Percentiles rank a stretch among this genome's conserved stretches.
phyloP scores from a whole-genome alignment of 2,329 filamentous ascomycete genomes.

The Alternaria sp. region DNA sequence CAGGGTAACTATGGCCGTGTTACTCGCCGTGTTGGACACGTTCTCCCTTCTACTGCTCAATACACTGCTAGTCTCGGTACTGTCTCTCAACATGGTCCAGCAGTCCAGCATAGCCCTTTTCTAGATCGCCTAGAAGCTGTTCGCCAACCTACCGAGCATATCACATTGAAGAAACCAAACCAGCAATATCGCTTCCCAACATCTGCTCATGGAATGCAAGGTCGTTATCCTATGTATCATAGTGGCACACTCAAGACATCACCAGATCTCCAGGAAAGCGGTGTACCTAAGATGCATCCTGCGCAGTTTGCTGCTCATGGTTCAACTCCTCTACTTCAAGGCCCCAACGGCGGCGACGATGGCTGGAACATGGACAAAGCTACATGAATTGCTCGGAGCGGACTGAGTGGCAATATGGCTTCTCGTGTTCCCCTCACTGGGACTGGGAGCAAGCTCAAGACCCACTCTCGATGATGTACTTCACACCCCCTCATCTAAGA shows the following conservation, averaged over 20 bases:
- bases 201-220: not conserved
- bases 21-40: not conserved
- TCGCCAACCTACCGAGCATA: not conserved
- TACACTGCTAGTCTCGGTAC: not conserved
- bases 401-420: not conserved
- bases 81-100: not conserved
- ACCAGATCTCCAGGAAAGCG: not conserved
- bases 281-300: not conserved
- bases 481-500: not conserved
- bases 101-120: not conserved
- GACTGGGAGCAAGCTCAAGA: not conserved
- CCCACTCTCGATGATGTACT: not conserved
- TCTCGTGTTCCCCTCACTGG: not conserved
- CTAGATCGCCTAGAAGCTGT: constrained; percentile 1
- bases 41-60: not conserved
- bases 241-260: not conserved
- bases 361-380: not conserved
- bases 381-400: not conserved
- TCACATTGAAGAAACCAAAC: not conserved
- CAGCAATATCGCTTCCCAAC: not conserved
- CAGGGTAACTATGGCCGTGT: not conserved
- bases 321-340: not conserved
- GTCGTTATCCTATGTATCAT: not conserved
- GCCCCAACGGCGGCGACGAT: not conserved
- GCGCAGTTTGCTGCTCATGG: not conserved